Base-by-base conservation (phyloP, 2,329 filamentous ascomycete genomes). In the Leptographium wingfieldii region DNA sequence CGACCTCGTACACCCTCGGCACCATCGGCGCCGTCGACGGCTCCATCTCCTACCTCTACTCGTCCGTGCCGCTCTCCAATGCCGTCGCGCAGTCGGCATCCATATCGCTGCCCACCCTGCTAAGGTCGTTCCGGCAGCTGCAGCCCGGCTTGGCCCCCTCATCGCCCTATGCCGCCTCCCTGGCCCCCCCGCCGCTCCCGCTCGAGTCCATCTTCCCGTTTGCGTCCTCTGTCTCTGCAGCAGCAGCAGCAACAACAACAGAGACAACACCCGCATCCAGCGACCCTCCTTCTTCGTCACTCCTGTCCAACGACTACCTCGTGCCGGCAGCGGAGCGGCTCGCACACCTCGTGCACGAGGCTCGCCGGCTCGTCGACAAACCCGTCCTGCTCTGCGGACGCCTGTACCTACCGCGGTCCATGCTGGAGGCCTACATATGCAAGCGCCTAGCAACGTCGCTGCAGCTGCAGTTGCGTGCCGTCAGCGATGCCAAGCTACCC, bases 41-140 rank as follows among this genome's bases (percentile, higher is more conserved):
- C 70, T 96, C 91, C n/a, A 82, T 99, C 60, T 95, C 92, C 16
- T 99, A 97, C 74, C 83, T 99, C 59, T 97, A 95, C 76, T 95
- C 91, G 56, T 95, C 90, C 3, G 79, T 94, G 10, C 85, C 90
- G 14, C 80, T 97, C 60, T 75, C 78, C 48, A 78, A 85, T 57
- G 64, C 90, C 78, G 72, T 78, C 12, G 83, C 80, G 12, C 82
- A 84, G 72, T 95, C 90, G 66, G 84, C 86, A 55, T 76, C 81
- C 27, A 86, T 96, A 46, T 84, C 90, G 16, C 77, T 99, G 11
- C 86, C 86, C 38, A 81, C 86, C 65, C 80, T 96, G 27, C 82
- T 96, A 56, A 83, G 84, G 60, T 91, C 92, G 1, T 97, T 96
- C 71, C 83, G 87, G 60, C 87, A 91, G 65, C 77, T 96, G 25